Evolutionary conservation across 2,329 filamentous ascomycete genomes (phyloP).

Genomic region (Colletotrichum kahawae): DNA sequence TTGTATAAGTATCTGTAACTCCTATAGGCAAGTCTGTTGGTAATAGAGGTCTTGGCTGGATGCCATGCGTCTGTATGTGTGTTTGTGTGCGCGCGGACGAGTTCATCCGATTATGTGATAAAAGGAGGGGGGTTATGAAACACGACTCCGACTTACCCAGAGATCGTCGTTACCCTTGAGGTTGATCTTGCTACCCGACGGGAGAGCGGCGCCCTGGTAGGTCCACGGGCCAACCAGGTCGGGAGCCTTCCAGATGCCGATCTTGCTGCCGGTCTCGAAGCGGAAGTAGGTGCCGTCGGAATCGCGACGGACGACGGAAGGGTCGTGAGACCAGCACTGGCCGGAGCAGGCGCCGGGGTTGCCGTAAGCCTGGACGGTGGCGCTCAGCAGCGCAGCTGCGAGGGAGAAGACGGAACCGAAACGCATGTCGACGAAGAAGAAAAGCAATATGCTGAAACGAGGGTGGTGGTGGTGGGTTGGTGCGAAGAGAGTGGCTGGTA

Average conservation of each 20-base stretch:
- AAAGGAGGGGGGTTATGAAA: no score
- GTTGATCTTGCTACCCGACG: constrained; percentile 42
- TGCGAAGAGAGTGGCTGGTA: background rate
- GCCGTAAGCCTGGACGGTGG: constrained; percentile 25
- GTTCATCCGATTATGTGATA: background rate
- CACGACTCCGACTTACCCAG: constrained; percentile 39
- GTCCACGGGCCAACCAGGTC: constrained; percentile 47
- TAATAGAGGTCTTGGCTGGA: background rate
- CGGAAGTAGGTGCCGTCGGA: constrained; percentile 46
- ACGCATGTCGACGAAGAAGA: background rate
- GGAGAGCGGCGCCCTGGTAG: constrained; percentile 43
- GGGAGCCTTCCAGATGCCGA: constrained; percentile 43
- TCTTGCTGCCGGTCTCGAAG: constrained; percentile 45
- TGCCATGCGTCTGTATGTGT: background rate
- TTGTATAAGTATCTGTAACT: background rate
- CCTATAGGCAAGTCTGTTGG: background rate
- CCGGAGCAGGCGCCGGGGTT: constrained; percentile 42
- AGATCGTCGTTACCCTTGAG: constrained; percentile 44
- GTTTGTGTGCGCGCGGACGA: background rate
- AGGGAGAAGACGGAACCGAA: constrained; percentile 9
- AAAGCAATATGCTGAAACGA: background rate
- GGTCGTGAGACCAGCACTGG: constrained; percentile 42
- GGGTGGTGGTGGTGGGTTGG: background rate
- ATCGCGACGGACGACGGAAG: constrained; percentile 39
- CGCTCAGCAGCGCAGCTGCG: constrained; percentile 3